Evolutionary conservation across 306 rosid species (phyloP).

Genomic region (Prunus fruticosa): DNA sequence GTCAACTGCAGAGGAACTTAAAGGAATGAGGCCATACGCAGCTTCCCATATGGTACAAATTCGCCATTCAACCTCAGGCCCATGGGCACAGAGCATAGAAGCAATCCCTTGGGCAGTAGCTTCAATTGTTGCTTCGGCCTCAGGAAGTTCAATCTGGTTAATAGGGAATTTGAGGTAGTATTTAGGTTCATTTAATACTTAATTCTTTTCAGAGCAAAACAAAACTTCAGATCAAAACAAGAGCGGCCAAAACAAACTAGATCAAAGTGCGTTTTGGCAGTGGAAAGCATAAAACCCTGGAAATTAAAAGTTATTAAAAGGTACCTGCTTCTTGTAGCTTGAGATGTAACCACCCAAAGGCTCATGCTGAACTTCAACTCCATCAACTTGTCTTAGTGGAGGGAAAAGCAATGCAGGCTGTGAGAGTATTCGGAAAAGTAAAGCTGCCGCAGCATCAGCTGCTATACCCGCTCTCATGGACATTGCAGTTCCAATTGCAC

Average conservation of each 20-base stretch:
- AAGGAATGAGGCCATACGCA: slow-evolving; percentile 94
- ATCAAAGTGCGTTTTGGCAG: slow-evolving; percentile 1
- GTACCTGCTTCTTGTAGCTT: slow-evolving; percentile 85
- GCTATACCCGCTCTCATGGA: slow-evolving; percentile 97
- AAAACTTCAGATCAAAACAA: not conserved
- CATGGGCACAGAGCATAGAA: slow-evolving; percentile 98
- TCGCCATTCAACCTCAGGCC: slow-evolving; percentile 99
- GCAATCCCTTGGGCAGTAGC: slow-evolving; percentile 99
- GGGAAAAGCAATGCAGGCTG: slow-evolving; percentile 98
- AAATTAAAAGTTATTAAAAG: not conserved
- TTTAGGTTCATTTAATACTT: not conserved
- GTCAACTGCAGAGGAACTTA: slow-evolving; percentile 92
- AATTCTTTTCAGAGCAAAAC: not conserved
- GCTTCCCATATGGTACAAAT: slow-evolving; percentile 99
- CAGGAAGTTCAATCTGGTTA: slow-evolving; percentile 87
- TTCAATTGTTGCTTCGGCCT: slow-evolving; percentile 89
- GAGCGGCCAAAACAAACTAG: not conserved
- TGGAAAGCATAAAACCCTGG: not conserved
- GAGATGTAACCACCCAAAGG: slow-evolving; percentile 75
- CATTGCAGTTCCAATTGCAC: slow-evolving; percentile 99
- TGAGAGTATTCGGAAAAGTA: slow-evolving; percentile 91
- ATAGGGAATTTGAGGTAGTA: slow-evolving; percentile 8
- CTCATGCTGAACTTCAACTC: slow-evolving; percentile 78
- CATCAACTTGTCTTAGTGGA: slow-evolving; percentile 91
- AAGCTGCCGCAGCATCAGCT: slow-evolving; percentile 98